Evolutionary conservation across 371 early-diverging fungal genomes (phyloP), one percentile per base, ranked within the genome.

Genomic region (Umbelopsis sp.): DNA sequence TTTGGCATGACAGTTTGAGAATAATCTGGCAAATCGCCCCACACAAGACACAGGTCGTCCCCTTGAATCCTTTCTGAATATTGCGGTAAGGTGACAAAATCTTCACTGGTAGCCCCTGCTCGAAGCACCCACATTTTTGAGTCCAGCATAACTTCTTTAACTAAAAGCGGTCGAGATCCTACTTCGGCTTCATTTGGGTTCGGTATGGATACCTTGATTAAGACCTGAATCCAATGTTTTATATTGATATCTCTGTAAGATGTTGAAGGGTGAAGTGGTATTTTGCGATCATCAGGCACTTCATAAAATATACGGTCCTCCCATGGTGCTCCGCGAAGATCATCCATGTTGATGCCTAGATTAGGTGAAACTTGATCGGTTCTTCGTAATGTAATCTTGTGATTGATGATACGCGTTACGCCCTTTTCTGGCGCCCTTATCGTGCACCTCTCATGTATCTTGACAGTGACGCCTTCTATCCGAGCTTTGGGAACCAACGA

Each of bases 161-260:
- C 22, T 5, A 57, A 18, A 3, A 29, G 35, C 32, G 57, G 57
- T 18, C 29, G 53, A 14, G 53, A 11, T 9, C 7, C 35, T 35
- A 35, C 75, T 44, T 73, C 71, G 11, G 69, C 70, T 24, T 77
- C 62, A 12, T 68, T 65, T 8, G 72, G 71, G 51, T 75, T 73
- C 7, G 63, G 66, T 50, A 77, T 48, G 1, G 65, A 44, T 22
- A 80, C 67, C 16, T 50, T 68, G 24, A 76, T 38, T 4, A 70
- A 63, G 9, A 81, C 70, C 46, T 81, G 79, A 35, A 81, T 69
- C 81, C 81, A 81, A 62, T 81, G 81, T 16, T 77, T 74, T 10
- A 81, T 76, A 16, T 77, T 73, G 25, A 81, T 81, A 32, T 76
- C 75, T 11, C 74, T 71, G 63, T 81, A 71, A 2, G 72, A 62